Conservation (phyloP, 805 yeast genomes). For the Torulaspora franciscae region DNA sequence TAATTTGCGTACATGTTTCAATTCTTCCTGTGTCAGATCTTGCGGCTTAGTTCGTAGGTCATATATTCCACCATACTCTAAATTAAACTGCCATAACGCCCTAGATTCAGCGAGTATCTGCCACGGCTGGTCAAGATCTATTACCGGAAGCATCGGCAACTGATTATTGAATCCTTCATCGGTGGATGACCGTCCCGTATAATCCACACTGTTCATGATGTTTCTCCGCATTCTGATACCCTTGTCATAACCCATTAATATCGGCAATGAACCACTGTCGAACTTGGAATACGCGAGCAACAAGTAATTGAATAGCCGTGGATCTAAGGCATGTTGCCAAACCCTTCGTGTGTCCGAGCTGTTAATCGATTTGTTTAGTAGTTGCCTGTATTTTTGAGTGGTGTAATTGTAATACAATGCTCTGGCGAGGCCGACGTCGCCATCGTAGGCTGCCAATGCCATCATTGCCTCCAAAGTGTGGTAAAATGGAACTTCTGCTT, state of each 20-base stretch:
- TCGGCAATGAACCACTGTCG: conserved; percentile 31
- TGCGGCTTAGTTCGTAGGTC: conserved; percentile 43
- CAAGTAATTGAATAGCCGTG: conserved; percentile 42
- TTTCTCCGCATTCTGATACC: conserved; percentile 47
- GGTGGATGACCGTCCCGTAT: conserved; percentile 28
- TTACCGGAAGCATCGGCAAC: conserved; percentile 68
- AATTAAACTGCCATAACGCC: conserved; percentile 56
- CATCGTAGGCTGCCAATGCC: conserved; percentile 71
- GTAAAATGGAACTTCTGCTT: conserved; percentile 7
- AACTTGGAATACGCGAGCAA: conserved; percentile 47
- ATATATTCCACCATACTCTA: conserved; percentile 33
- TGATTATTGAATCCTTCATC: conserved; percentile 16
- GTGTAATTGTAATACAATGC: conserved; percentile 53
- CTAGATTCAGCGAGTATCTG: conserved; percentile 66
- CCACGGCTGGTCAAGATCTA: conserved; percentile 37
- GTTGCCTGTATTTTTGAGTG: conserved; percentile 29
- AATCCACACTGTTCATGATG: conserved; percentile 41
- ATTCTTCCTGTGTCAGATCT: conserved; percentile 40
- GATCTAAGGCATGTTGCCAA: conserved; percentile 34
- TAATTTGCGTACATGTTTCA: conserved; percentile 34
- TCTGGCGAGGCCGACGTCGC: conserved; percentile 68
- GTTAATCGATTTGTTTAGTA: conserved; percentile 9
- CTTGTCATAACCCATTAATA: conserved; percentile 40
- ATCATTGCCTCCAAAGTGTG: conserved; percentile 53
- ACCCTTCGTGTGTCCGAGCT: conserved; percentile 5